These are phyloP conservation scores for Lipomyces starkeyi DNA, from an alignment of 805 yeast genomes.

Conservation along the genomic window DNA sequence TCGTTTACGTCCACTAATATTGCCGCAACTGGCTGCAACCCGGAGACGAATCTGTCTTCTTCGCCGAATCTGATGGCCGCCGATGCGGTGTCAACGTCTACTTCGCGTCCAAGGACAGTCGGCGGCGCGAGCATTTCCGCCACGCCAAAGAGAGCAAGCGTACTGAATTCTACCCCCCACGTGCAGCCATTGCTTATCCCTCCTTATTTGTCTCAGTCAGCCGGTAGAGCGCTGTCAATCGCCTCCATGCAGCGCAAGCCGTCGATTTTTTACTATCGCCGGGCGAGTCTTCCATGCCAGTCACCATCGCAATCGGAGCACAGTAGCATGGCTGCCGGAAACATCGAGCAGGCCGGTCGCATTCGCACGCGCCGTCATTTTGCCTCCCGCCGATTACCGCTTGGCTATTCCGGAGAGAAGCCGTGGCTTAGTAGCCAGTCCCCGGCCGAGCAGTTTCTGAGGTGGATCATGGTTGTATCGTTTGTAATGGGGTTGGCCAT, in stretches of 20 bases:
- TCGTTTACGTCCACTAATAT: not conserved
- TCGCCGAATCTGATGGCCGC: no score
- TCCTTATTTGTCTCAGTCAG: no score
- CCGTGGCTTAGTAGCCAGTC: slow-evolving; percentile 27
- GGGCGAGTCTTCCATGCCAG: not conserved
- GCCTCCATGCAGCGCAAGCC: slow-evolving; percentile 6
- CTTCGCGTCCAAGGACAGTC: not conserved
- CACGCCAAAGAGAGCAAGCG: no score
- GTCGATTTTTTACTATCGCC: slow-evolving; percentile 8
- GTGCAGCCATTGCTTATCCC: no score
- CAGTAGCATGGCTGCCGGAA: not conserved
- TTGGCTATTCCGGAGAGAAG: slow-evolving; percentile 28
- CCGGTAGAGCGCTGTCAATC: not conserved
- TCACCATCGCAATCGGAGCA: not conserved
- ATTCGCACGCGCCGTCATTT: slow-evolving; percentile 20
- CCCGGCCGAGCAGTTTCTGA: slow-evolving; percentile 14
- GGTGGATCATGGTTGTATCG: slow-evolving; percentile 15
- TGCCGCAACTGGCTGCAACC: not conserved
- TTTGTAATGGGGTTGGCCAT: slow-evolving; percentile 19
- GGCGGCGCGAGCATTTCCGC: not conserved
- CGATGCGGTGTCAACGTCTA: no score
- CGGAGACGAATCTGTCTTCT: not conserved
- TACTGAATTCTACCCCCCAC: no score
- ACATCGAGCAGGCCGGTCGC: slow-evolving; percentile 12
- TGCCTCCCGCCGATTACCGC: slow-evolving; percentile 30